Evolutionary conservation across 108 stramenopile species (phyloP).

Genomic region (Nitzschia palea): DNA sequence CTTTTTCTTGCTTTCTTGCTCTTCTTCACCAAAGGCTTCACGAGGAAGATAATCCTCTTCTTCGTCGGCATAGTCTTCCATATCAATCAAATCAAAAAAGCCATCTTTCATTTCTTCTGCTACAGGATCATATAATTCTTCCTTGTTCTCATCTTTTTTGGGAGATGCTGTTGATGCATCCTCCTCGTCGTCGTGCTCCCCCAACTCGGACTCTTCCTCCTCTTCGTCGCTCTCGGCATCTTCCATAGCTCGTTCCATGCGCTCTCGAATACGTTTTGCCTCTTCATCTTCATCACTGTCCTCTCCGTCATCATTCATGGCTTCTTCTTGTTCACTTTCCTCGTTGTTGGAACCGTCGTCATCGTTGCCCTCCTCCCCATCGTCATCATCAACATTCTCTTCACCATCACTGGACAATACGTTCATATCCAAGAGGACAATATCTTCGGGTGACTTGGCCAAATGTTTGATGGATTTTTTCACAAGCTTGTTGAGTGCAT

Average conservation of each 20-base stretch:
- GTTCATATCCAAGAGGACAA: conserved; percentile 45
- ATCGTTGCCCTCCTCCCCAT: conserved; percentile 38
- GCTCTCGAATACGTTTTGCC: conserved; percentile 58
- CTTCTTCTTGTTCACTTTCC: conserved; percentile 4
- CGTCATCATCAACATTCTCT: conserved; percentile 10
- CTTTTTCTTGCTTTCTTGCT: conserved; percentile 39
- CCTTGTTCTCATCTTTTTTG: conserved; percentile 24
- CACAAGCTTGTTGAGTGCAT: conserved; percentile 61
- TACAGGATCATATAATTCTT: conserved; percentile 61
- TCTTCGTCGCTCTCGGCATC: conserved; percentile 60
- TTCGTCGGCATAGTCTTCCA: conserved; percentile 95
- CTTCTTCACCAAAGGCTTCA: conserved; percentile 58
- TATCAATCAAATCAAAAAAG: conserved; percentile 94
- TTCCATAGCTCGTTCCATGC: conserved; percentile 85
- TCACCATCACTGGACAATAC: conserved; percentile 25
- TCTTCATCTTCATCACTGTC: conserved; percentile 63
- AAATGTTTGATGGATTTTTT: conserved; percentile 62
- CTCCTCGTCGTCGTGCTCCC: conserved; percentile 18
- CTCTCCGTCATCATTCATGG: conserved; percentile 34
- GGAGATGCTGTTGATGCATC: not conserved
- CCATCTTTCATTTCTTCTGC: conserved; percentile 84
- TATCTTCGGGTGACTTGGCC: conserved; percentile 31
- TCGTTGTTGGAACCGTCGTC: conserved; percentile 42
- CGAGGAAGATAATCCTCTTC: conserved; percentile 83
- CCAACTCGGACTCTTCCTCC: conserved; percentile 21